Evolutionary conservation across 306 rosid species (phyloP).

Genomic region (Adenanthera pavonina): DNA sequence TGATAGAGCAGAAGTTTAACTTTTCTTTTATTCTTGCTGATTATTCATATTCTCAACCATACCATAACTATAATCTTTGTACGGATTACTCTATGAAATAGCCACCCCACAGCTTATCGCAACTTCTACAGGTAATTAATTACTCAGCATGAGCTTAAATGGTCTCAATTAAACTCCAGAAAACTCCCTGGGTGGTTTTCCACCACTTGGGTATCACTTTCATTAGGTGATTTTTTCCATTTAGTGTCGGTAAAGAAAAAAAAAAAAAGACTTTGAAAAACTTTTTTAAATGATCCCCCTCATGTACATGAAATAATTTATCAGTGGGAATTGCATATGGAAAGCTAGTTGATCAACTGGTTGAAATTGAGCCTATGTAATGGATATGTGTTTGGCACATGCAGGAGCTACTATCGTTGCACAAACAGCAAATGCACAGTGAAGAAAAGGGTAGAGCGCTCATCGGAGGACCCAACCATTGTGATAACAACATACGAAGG

Average conservation of each 20-base stretch:
- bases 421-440: constrained; percentile 97
- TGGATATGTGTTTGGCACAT: constrained; percentile 4
- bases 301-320: too few relatives aligned
- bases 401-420: constrained; percentile 98
- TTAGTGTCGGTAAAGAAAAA: too few relatives aligned
- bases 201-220: too few relatives aligned
- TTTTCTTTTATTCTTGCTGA: not conserved
- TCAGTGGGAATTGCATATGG: not conserved
- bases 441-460: constrained; percentile 96
- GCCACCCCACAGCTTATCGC: not conserved
- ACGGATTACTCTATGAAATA: not conserved
- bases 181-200: too few relatives aligned
- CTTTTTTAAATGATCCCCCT: too few relatives aligned
- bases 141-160: not conserved
- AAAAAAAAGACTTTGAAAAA: too few relatives aligned
- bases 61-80: not conserved
- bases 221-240: too few relatives aligned
- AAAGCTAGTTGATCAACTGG: not conserved
- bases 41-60: not conserved
- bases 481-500: constrained; percentile 98
- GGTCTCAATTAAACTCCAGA: not conserved
- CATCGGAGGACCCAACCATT: constrained; percentile 75
- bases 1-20: not conserved
- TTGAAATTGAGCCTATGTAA: not conserved
- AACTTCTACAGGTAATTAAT: not conserved